Evolutionary conservation across 495 filamentous ascomycete species (phyloP).

Genomic region (Talaromyces adpressus): DNA sequence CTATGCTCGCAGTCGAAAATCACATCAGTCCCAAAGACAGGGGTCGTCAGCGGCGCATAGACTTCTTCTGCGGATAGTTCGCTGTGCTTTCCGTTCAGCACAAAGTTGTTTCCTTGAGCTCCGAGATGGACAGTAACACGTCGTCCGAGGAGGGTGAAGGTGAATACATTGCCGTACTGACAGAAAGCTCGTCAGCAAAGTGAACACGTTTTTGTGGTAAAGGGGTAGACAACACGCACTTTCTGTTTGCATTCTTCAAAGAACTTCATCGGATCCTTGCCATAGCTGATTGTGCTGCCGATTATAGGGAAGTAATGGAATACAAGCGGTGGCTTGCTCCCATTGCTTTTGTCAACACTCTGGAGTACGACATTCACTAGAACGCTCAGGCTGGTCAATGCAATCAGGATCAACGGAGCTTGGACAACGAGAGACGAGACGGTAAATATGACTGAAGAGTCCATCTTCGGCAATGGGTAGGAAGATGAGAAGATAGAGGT

Average conservation of each 20-base stretch:
- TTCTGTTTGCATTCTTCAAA: slow-evolving; percentile 50
- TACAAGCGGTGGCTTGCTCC: slow-evolving; percentile 52
- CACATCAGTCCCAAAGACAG: slow-evolving; percentile 57
- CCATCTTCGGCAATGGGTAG: neutral
- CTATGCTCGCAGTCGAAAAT: slow-evolving; percentile 61
- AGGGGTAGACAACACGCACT: slow-evolving; percentile 21
- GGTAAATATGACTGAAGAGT: neutral
- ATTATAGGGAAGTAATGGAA: slow-evolving; percentile 60
- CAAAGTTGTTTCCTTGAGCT: slow-evolving; percentile 56
- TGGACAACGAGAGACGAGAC: neutral
- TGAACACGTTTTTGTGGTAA: neutral
- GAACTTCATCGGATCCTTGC: slow-evolving; percentile 57
- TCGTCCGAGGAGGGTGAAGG: slow-evolving; percentile 56
- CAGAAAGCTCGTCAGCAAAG: neutral
- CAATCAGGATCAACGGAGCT: neutral
- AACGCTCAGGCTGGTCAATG: slow-evolving; percentile 15
- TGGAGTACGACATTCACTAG: slow-evolving; percentile 61
- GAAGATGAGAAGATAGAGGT: neutral
- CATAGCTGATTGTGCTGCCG: slow-evolving; percentile 57
- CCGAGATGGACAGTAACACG: slow-evolving; percentile 56
- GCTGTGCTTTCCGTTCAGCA: slow-evolving; percentile 53
- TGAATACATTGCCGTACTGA: slow-evolving; percentile 60
- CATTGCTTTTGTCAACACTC: slow-evolving; percentile 57
- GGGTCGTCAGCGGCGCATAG: slow-evolving; percentile 53
- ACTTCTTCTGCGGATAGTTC: slow-evolving; percentile 61